Base-by-base conservation (phyloP, 306 rosid species). In the Parietaria judaica region DNA sequence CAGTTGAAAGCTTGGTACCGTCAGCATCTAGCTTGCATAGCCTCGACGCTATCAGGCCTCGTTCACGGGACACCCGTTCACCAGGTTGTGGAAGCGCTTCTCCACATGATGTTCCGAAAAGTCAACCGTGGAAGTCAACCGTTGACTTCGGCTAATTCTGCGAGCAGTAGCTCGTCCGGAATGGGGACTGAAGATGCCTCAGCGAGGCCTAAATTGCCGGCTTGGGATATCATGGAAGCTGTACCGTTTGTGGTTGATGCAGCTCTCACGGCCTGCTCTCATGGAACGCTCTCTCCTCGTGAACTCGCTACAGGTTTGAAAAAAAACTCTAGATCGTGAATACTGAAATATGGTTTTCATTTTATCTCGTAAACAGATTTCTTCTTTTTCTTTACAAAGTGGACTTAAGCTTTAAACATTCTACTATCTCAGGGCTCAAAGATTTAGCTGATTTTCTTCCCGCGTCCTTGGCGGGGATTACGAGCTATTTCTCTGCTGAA, bases 381-480 rank as follows among this genome's bases (percentile, higher is more conserved):
- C 1, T 2, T 23, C 31, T 36, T 56, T 56, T 56, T 38, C 36
- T 16, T 34, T 5, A 53, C 23, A 31, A 23, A 8, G 10, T 17
- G 23, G 34, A 17, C 31, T 53, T 51, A 53, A 4, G 13, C 31
- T 15, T 3, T 9, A 12, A 53, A 1, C 11, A 7, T 5, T 31
- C 13, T 55, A 9, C 64, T 62, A 23, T 73, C 64, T 43, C 95
- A 92, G 95, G 99, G 74, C 99, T 92, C 46, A 92, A 92, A 77
- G 99, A 88, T 84, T 78, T 92, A 67, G 95, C 90, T 47, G 99
- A 92, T 82, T 88, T 86, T 81, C 95, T 88, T 71, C 99, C 99
- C 60, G 99, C 97, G 71, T 77, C 94, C 65, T 76, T 92, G 80
- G 99, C 99, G 45, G 87, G 94, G 70, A 92, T 88, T 54, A 90